Evolutionary conservation across 1,284 basidiomycete genomes (phyloP).

Genomic region (Xerocomus amazonicus): DNA sequence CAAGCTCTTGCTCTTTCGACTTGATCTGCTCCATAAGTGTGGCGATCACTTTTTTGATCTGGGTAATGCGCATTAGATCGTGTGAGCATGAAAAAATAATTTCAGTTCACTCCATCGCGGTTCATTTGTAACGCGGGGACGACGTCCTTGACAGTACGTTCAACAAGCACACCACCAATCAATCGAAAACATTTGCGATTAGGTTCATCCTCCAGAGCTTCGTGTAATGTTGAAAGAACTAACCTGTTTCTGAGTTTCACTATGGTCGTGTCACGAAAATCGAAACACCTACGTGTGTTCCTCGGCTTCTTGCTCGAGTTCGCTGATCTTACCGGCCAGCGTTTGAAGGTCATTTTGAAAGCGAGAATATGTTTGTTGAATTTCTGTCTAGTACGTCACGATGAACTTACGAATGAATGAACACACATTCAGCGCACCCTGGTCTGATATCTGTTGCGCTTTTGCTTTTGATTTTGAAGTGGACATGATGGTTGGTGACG

Average conservation of each 20-base stretch:
- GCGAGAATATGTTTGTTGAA: slow-evolving; percentile 71
- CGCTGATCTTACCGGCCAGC: slow-evolving; percentile 87
- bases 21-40: slow-evolving; percentile 84
- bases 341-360: slow-evolving; percentile 83
- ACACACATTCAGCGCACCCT: slow-evolving; percentile 50
- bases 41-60: slow-evolving; percentile 80
- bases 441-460: slow-evolving; percentile 52
- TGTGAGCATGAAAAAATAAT: neutral
- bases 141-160: slow-evolving; percentile 94
- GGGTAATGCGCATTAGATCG: slow-evolving; percentile 11
- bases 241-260: slow-evolving; percentile 50
- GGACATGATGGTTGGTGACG: slow-evolving; percentile 31
- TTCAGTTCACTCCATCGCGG: slow-evolving; percentile 66
- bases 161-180: slow-evolving; percentile 94
- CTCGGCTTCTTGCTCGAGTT: slow-evolving; percentile 90
- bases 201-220: slow-evolving; percentile 76
- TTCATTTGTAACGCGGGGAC: slow-evolving; percentile 87
- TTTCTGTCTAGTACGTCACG: slow-evolving; percentile 58
- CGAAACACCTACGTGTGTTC: slow-evolving; percentile 68
- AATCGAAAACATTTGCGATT: slow-evolving; percentile 94
- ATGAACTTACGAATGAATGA: slow-evolving; percentile 23
- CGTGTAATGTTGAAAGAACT: slow-evolving; percentile 84
- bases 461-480: slow-evolving; percentile 53
- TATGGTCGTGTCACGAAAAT: slow-evolving; percentile 1
- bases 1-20: slow-evolving; percentile 81